phyloP scores from a whole-genome alignment of 177 flowering plant genomes.

The Telopea speciosissima region DNA sequence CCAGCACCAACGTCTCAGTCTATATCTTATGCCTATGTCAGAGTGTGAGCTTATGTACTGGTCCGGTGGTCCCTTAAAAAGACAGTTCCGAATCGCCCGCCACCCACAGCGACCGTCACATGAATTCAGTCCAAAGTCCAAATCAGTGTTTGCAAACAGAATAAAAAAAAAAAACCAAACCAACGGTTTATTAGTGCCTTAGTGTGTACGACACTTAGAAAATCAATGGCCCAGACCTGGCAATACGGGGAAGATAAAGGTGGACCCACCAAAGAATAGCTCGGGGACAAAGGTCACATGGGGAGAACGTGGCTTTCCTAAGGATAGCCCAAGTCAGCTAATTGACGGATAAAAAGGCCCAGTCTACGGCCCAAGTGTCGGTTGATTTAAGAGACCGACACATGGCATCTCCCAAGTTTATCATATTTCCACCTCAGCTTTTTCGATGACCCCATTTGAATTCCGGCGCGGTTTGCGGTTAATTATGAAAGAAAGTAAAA shows the following conservation, averaged over 20 bases:
- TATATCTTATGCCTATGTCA: no score
- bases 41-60: no score
- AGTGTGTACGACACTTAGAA: neutral
- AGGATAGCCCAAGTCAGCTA: neutral
- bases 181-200: no score
- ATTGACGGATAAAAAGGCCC: neutral
- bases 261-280: neutral
- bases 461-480: neutral
- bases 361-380: neutral
- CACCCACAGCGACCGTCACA: neutral
- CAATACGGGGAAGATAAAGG: neutral
- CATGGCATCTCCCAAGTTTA: neutral
- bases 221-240: neutral
- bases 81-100: neutral
- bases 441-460: neutral
- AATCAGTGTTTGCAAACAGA: no score
- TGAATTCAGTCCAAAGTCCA: neutral
- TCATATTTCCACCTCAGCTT: neutral
- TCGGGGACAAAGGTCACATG: conserved; percentile 1
- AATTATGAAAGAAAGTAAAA: neutral
- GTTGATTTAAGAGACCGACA: neutral
- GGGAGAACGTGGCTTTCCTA: neutral
- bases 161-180: neutral
- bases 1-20: neutral
- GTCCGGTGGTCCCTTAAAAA: no score